Evolutionary conservation across 148 eudicot species (phyloP), one percentile per base, ranked within the genome.

Genomic region (Dianthus caryophyllus): DNA sequence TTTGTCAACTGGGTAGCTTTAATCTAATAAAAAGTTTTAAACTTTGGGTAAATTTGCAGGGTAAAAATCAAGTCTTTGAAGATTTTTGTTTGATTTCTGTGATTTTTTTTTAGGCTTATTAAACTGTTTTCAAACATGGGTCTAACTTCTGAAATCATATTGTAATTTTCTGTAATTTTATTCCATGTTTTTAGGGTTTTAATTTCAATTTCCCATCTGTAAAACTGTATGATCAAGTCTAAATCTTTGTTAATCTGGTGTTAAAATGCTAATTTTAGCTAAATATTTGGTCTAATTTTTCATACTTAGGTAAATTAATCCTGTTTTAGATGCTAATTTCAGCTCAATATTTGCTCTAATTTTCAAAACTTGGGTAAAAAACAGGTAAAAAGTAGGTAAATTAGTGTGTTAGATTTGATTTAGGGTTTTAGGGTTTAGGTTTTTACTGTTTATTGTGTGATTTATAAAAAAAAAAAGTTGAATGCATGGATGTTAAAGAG

Each of bases 401-500:
- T 0, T 9, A 48, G 17, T 48, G 52, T 48, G 52, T 65, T 56
- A 39, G 44, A 63, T 67, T 76, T n/a, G n/a, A n/a, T 44, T 73
- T 70, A 46, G 75, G 75, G 73, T 72, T 73, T 77, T 71, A 76
- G 44, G 11, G 6, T 41, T 41, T 41, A 41, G 79, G 66, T 11
- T 61, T 68, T 58, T 30, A 43, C 49, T 48, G 74, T 55, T 54
- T 25, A 16, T 67, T 9, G 39, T 58, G 10, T 76, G 20, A 11
- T 21, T 80, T 76, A 44, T 36, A 29, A 14, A 13, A 56, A 36
- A 38, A 43, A 10, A 72, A 63, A 31, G 53, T 80, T 72, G 38
- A 69, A 77, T 80, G 81, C 77, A 90, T 90, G 97, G 97, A 90
- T 78, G 75, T 56, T 65, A 80, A 75, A 75, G 86, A 76, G 69